Percentiles rank a stretch among this genome's conserved stretches.
These are phyloP conservation scores for Blastocystis sp. DNA, from an alignment of 352 stramenopile genomes.

Conservation along the genomic window DNA sequence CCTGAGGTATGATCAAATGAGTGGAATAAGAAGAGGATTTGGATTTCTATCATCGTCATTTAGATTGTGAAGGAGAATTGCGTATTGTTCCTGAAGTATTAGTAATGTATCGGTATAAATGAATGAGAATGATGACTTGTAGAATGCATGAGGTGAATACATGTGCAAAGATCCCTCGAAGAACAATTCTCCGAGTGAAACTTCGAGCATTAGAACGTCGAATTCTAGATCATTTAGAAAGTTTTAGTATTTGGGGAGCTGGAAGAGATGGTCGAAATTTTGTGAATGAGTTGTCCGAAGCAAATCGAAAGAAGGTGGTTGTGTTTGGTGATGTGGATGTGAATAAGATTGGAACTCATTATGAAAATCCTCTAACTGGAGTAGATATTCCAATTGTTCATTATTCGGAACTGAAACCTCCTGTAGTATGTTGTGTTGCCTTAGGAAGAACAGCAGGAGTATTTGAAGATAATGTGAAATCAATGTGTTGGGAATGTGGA, in stretches of 20 bases:
- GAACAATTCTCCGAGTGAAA: slow-evolving; percentile 62
- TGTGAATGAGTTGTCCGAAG: slow-evolving; percentile 49
- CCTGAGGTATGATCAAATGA: slow-evolving; percentile 6
- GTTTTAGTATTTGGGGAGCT: slow-evolving; percentile 59
- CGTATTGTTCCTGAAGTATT: slow-evolving; percentile 47
- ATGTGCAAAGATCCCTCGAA: slow-evolving; percentile 25
- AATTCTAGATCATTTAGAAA: not conserved
- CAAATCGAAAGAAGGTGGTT: slow-evolving; percentile 56
- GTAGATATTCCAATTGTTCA: slow-evolving; percentile 58
- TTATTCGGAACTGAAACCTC: slow-evolving; percentile 55
- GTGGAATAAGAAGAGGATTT: slow-evolving; percentile 9
- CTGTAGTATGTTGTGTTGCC: slow-evolving; percentile 59
- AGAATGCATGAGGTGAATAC: slow-evolving; percentile 55
- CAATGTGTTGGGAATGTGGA: slow-evolving; percentile 40
- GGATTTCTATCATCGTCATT: slow-evolving; percentile 62
- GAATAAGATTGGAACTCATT: slow-evolving; percentile 61
- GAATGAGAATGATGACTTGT: not conserved
- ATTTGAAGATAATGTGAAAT: slow-evolving; percentile 61
- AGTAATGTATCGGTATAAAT: slow-evolving; percentile 53
- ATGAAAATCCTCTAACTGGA: slow-evolving; percentile 42
- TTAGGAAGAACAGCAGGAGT: slow-evolving; percentile 55
- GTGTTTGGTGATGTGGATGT: slow-evolving; percentile 58
- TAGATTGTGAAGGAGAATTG: slow-evolving; percentile 46
- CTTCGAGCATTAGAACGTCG: slow-evolving; percentile 45
- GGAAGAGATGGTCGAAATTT: slow-evolving; percentile 60